Base-by-base conservation (phyloP, 140 eudicot species). In the Anethum foeniculum region DNA sequence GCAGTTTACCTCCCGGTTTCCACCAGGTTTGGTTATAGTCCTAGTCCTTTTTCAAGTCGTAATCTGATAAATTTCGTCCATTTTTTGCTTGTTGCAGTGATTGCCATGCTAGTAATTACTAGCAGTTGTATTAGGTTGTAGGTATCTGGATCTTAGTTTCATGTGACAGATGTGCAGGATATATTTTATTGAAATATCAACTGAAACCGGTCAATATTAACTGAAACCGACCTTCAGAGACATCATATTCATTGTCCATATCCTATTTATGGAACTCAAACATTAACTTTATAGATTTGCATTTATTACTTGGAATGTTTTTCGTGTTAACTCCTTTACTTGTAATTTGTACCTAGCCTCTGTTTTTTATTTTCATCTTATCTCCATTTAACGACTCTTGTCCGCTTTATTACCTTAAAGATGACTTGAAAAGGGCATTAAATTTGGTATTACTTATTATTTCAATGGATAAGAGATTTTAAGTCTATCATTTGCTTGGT, bases 1-100 rank as follows among this genome's bases (percentile, higher is more conserved):
- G 97, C 86, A 92, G 93, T 90, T 87, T 95, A 79, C 96, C 98
- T 23, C 96, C 91, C 27, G 99, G 99, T 78, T 89, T 83, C 84
- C 97, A 95, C 85, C 96, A 95, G 99, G 99, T 95, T 76, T 76
- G 85, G 30, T 77, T 21, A 15, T 81, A 46, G n/a, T 13, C 38
- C 23, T 65, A 25, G 49, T 75, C 56, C 52, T n/a, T 83, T 48
- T 69, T 23, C 28, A 71, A 43, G 43, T 76, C 3, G 23, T 44
- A 15, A 30, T 58, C n/a, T 79, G 71, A n/a, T 79, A 43, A 41
- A 5, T 14, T 74, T 27, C 11, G 65, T 62, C 47, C n/a, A 28
- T 41, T 6, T 78, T 8, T 41, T 74, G 11, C 13, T 38, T 38
- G n/a, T 75, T 43, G 77, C 28, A 71, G 32, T 52, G 25, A 69